phyloP scores from a whole-genome alignment of 176 grass and related monocot species.

The Neostapfia colusana region DNA sequence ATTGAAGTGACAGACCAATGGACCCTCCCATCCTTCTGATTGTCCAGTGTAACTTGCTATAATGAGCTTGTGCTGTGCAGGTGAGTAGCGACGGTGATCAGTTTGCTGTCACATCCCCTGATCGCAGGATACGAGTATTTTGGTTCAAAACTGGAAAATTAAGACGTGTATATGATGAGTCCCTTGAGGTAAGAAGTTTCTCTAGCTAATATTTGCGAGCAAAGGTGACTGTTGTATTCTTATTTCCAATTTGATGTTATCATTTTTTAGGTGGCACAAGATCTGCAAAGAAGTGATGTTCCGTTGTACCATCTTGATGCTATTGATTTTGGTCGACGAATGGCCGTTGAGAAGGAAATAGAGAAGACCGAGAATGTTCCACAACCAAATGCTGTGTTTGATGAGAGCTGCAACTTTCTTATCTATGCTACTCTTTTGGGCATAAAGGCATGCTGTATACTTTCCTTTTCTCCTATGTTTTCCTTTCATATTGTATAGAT shows the following conservation, averaged over 20 bases:
- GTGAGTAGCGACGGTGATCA: constrained; percentile 86
- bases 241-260: constrained; percentile 34
- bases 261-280: constrained; percentile 82
- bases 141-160: constrained; percentile 98
- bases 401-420: constrained; percentile 96
- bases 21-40: background rate
- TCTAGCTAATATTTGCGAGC: constrained; percentile 14
- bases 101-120: constrained; percentile 88
- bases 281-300: constrained; percentile 95
- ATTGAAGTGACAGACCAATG: background rate
- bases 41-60: constrained; percentile 27
- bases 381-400: constrained; percentile 92
- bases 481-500: background rate
- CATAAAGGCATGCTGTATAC: constrained; percentile 62
- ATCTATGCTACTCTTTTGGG: constrained; percentile 97
- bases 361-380: constrained; percentile 94
- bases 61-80: constrained; percentile 41
- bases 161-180: constrained; percentile 92
- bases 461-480: constrained; percentile 12
- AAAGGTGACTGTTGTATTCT: constrained; percentile 21
- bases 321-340: constrained; percentile 98
- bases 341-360: constrained; percentile 98
- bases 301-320: constrained; percentile 82
- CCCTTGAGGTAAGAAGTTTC: constrained; percentile 72
- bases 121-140: constrained; percentile 92